Percentiles rank a stretch among this genome's conserved stretches.
Evolutionary conservation across 1,139 yeast species (phyloP).

Genomic region (Kluyveromyces marxianus): DNA sequence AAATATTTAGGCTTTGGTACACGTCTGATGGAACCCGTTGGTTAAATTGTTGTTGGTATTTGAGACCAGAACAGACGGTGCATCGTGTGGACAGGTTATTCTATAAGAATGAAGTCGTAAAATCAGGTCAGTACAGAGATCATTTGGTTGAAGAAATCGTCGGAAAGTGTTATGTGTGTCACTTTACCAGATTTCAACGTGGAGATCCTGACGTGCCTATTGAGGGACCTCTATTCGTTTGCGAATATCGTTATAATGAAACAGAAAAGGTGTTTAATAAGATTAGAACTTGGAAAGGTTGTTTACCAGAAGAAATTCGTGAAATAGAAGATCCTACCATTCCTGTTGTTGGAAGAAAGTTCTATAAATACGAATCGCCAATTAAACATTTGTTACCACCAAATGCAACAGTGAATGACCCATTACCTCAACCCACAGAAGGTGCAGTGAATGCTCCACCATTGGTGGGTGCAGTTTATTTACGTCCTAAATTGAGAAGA

Average conservation of each 20-base stretch:
- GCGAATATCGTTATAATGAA: constrained; percentile 93
- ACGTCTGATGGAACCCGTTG: constrained; percentile 73
- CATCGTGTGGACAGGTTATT: constrained; percentile 85
- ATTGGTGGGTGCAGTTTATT: constrained; percentile 78
- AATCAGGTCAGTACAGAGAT: constrained; percentile 94
- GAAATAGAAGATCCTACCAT: constrained; percentile 80
- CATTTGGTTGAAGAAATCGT: constrained; percentile 81
- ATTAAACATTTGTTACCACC: constrained; percentile 67
- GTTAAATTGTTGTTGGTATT: constrained; percentile 96
- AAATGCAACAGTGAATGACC: constrained; percentile 63
- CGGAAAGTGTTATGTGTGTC: constrained; percentile 92
- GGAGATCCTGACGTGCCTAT: constrained; percentile 85
- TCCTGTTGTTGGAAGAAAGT: constrained; percentile 47
- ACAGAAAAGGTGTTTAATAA: constrained; percentile 83
- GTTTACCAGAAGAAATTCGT: constrained; percentile 93
- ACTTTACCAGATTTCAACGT: constrained; percentile 87
- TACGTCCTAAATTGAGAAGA: constrained; percentile 62
- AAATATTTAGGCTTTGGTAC: constrained; percentile 87
- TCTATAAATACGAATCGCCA: constrained; percentile 75
- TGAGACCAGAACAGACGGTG: constrained; percentile 95
- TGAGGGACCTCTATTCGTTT: constrained; percentile 81
- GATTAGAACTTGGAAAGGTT: constrained; percentile 97
- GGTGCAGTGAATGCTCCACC: constrained; percentile 89
- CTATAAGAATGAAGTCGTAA: constrained; percentile 89
- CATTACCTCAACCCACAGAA: constrained; percentile 70